Base-by-base conservation (phyloP, 805 yeast species). In the Myxozyma vanderwaltii region DNA sequence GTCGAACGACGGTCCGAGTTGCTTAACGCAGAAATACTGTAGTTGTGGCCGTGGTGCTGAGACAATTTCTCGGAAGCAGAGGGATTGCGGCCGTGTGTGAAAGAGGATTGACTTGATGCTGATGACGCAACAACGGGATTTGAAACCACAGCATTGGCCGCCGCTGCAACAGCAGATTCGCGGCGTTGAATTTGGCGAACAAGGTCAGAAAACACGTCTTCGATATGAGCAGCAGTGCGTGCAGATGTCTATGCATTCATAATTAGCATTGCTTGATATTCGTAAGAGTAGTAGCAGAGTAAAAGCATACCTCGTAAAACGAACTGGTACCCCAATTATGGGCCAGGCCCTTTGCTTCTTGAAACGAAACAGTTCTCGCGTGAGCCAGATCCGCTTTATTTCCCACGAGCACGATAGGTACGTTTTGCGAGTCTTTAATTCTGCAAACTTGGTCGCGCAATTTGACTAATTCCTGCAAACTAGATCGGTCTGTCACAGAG, bases 381-480 rank as follows among this genome's bases (percentile, higher is more conserved):
- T 50, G 61, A 1, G 54, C 58, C 15, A 62, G 58, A 43, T 92
- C 99, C 69, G 94, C 88, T 74, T 92, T 92, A 74, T 91, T 91
- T 53, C 97, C 99, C 35, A 91, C 87, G 41, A 92, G 77, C 8
- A 91, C 96, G 87, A 92, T 86, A 36, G 97, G 97, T 35, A 89
- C 95, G 59, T 47, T 27, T 19, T 21, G 21, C n/a, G 43, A 10
- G 68, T 90, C 96, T 73, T 92, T 92, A 69, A 90, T 89, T 63
- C 95, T 79, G 61, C 86, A 75, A 8, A 92, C 92, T 73, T 91
- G 97, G 68, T 89, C 94, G 67, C 94, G 80, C 55, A 92, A 80
- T 24, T 89, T 88, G 69, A 86, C 74, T 63, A 92, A 77, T 74
- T 91, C 97, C 62, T 85, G 81, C 61, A 92, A 76, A 3, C 96